phyloP scores from a whole-genome alignment of 164 flowering plant species.

The Vitis amurensis region DNA sequence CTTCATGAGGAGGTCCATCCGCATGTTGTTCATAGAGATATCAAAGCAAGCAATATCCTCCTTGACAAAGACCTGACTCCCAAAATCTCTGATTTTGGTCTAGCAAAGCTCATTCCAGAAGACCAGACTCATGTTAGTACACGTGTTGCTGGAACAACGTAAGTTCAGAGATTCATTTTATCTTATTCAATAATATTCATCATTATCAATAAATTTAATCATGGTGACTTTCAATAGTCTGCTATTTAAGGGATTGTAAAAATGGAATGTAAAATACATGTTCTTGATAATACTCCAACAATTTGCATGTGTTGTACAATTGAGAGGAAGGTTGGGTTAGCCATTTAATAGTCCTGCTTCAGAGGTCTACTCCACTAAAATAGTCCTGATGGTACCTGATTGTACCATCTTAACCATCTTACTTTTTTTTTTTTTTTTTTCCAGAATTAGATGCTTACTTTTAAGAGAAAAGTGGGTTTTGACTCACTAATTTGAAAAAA shows the following conservation, averaged over 20 bases:
- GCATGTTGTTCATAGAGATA: slow-evolving; percentile 49
- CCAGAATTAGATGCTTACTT: too few relatives aligned
- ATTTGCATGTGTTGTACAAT: background rate
- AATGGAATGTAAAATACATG: background rate
- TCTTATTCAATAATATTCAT: background rate
- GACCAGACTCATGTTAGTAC: slow-evolving; percentile 51
- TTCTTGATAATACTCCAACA: background rate
- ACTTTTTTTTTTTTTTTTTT: too few relatives aligned
- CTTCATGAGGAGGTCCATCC: slow-evolving; percentile 53
- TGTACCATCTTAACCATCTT: too few relatives aligned
- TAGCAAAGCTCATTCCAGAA: slow-evolving; percentile 44
- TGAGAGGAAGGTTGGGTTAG: too few relatives aligned
- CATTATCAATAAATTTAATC: background rate
- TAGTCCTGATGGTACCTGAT: background rate
- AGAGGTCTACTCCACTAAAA: background rate
- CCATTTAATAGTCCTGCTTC: background rate
- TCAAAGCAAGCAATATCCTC: slow-evolving; percentile 56
- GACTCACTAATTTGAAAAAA: too few relatives aligned
- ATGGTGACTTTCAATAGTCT: background rate
- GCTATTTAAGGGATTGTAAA: background rate
- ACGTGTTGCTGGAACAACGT: slow-evolving; percentile 54
- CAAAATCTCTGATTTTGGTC: slow-evolving; percentile 60
- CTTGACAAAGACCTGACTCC: slow-evolving; percentile 39
- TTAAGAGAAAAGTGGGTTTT: too few relatives aligned
- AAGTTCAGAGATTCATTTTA: slow-evolving; percentile 15